These are phyloP conservation scores for Verticillium nonalfalfae DNA, from an alignment of 2,329 filamentous ascomycete genomes.

Conservation along the genomic window DNA sequence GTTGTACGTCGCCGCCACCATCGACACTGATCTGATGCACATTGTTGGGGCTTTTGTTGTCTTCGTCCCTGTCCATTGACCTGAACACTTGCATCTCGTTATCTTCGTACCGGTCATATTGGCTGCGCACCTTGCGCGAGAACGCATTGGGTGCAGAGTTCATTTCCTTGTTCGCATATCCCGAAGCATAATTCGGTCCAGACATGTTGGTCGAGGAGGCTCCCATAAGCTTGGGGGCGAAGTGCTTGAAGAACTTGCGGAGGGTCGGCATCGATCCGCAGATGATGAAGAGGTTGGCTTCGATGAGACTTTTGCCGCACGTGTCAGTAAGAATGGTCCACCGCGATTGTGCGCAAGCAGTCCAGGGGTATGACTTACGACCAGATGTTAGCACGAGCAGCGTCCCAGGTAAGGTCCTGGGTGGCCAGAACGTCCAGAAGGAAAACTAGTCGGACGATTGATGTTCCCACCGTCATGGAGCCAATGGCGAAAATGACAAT, in stretches of 20 bases:
- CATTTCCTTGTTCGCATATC: background rate
- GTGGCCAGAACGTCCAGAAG: conserved; percentile 3
- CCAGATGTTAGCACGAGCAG: conserved; percentile 9
- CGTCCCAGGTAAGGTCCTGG: conserved; percentile 7
- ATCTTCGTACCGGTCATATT: conserved; percentile 7
- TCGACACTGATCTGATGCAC: conserved; percentile 6
- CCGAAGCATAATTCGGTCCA: background rate
- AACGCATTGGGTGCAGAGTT: background rate
- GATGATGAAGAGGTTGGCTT: conserved; percentile 32
- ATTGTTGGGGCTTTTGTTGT: background rate
- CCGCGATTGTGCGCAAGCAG: too few species aligned
- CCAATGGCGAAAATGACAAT: conserved; percentile 37
- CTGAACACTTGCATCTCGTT: conserved; percentile 7
- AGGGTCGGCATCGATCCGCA: conserved; percentile 33
- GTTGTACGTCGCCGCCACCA: conserved; percentile 2
- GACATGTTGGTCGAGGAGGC: background rate
- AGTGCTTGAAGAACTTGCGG: conserved; percentile 29
- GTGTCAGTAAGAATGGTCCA: background rate
- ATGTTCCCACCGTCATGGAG: conserved; percentile 14
- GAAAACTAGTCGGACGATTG: conserved; percentile 4
- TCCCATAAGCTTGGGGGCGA: conserved; percentile 24
- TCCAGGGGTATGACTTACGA: background rate
- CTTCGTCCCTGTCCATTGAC: conserved; percentile 2
- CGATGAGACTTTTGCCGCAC: conserved; percentile 19
- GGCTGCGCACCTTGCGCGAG: conserved; percentile 1